Evolutionary conservation across 176 grass and related monocot species (phyloP).

Genomic region (maize (Zea mays)): Zm-B73-REFERENCE-NAM-5.0 NC_050101.1:12722001-12722500

Average conservation of each 20-base stretch:
- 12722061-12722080: not conserved
- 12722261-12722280: slow-evolving; percentile 97
- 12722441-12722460: not conserved
- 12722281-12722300: slow-evolving; percentile 23
- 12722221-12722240: slow-evolving; percentile 95
- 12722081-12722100: not conserved
- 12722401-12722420: not conserved
- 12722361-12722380: not conserved
- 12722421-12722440: not conserved
- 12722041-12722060: slow-evolving; percentile 68
- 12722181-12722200: slow-evolving; percentile 92
- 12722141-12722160: slow-evolving; percentile 81
- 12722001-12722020: slow-evolving; percentile 85
- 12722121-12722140: slow-evolving; percentile 16
- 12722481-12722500: not conserved
- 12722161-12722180: slow-evolving; percentile 88
- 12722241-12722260: slow-evolving; percentile 76
- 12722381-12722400: not conserved
- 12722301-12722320: not conserved
- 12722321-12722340: slow-evolving; percentile 2
- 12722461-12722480: not conserved
- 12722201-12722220: slow-evolving; percentile 90
- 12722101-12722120: slow-evolving; percentile 32
- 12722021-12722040: slow-evolving; percentile 77
- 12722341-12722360: not conserved